Evolutionary conservation across 225 moss, liverwort and hornwort species (phyloP), one percentile per base, ranked within the genome.

Genomic region (Physcomitrium patens): DNA sequence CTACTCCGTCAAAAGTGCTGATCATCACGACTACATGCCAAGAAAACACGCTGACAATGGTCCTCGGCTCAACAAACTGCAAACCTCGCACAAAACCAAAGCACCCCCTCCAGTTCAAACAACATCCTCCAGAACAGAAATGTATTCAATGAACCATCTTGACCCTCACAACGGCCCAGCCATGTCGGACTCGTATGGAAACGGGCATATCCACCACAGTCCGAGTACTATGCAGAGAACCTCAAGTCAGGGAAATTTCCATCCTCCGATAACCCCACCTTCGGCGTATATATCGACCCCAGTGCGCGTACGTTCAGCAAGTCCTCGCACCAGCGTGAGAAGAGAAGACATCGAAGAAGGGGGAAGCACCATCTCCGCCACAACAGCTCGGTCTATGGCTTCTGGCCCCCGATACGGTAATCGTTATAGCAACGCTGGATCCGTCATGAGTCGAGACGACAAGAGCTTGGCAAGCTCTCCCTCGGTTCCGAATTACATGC

Each of bases 401-500:
- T 51, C 69, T 18, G 81, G 79, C 47, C 83, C 83, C 12, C 78
- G 88, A n/a, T 86, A 87, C 27, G 87, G 86, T 46, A 77, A 84
- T 57, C 85, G 90, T 59, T 83, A 86, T 67, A 92, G 83, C 52
- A 66, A 85, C 41, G 89, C 89, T 58, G 83, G 90, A 12, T 95
- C 92, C 19, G 78, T 91, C 7, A 68, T 31, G 47, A 79, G 79
- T 23, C 78, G 86, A 23, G 94, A 95, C 55, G 94, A 92, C 9
- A 91, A 95, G 70, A 92, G 92, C 65, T 71, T 95, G 60, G 87
- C 91, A 11, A 95, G 92, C 83, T 92, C 92, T 37, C 92, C 92
- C 31, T 80, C 92, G 9, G 86, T 95, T 50, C 94, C 94, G 14
- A 95, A 86, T 78, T 95, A 95, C 87, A 95, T 95, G 94, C 92